These are phyloP conservation scores for Novymonas esmeraldas DNA, from an alignment of 208 protist genomes.

Conservation along the genomic window DNA sequence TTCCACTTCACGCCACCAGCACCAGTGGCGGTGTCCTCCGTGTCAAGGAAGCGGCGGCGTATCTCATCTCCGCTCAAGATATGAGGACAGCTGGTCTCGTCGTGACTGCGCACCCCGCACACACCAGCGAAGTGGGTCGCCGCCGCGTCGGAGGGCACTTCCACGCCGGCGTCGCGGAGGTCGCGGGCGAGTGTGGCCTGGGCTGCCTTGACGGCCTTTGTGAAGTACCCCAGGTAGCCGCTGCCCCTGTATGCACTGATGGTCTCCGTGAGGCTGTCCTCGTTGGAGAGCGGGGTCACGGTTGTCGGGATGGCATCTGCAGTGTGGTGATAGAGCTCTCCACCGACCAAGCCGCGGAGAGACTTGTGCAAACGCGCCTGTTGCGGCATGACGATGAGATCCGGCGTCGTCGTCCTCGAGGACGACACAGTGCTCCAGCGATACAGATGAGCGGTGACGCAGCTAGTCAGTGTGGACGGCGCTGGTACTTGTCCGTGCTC, in stretches of 20 bases:
- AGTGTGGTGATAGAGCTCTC: too few species aligned
- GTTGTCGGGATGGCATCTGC: not conserved
- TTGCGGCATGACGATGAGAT: too few species aligned
- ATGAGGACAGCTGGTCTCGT: conserved; percentile 17
- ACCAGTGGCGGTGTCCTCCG: not conserved
- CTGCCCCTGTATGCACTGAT: not conserved
- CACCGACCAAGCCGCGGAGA: too few species aligned
- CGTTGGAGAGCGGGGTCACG: conserved; percentile 12
- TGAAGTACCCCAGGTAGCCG: conserved; percentile 12
- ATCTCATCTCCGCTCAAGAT: not conserved
- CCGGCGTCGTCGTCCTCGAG: too few species aligned
- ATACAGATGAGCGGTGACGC: too few species aligned
- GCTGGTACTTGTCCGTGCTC: too few species aligned
- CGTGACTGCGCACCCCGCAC: conserved; percentile 9
- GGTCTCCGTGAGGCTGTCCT: not conserved
- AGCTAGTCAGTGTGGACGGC: too few species aligned
- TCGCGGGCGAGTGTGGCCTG: not conserved
- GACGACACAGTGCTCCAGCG: too few species aligned
- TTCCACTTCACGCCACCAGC: too few species aligned
- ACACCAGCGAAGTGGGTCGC: conserved; percentile 6
- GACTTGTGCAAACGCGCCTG: too few species aligned
- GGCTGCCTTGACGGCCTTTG: not conserved
- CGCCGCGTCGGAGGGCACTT: not conserved
- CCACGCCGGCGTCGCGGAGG: conserved; percentile 13
- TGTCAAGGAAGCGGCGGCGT: too few species aligned